These are phyloP conservation scores for Suaeda aralocaspica DNA, from an alignment of 148 eudicot genomes.

Conservation along the genomic window DNA sequence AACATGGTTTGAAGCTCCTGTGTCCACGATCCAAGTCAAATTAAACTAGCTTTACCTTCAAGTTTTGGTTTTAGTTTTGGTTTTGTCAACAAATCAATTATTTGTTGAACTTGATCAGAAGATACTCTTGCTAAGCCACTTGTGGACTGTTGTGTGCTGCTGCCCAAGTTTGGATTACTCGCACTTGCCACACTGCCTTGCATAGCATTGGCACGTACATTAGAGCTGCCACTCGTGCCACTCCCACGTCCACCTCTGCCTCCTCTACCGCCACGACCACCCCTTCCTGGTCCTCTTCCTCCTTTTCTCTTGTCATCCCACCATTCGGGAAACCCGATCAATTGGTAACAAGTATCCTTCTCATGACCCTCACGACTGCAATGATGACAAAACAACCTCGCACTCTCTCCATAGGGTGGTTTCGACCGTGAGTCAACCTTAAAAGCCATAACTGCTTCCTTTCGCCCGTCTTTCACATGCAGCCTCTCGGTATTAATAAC, in stretches of 20 bases:
- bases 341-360: background rate
- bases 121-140: background rate
- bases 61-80: background rate
- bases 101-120: background rate
- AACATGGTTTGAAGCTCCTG: background rate
- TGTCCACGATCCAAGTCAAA: background rate
- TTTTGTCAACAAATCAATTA: no score
- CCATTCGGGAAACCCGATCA: background rate
- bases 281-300: background rate
- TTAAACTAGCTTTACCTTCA: background rate
- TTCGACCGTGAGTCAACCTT: background rate
- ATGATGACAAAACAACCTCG: background rate
- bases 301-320: background rate
- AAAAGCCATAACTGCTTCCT: background rate
- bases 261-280: background rate
- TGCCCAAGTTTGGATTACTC: no score
- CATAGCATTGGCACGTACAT: no score
- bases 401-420: background rate
- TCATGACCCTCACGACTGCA: background rate
- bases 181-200: background rate
- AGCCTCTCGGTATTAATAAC: no score
- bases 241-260: background rate
- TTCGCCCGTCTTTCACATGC: background rate
- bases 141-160: background rate
- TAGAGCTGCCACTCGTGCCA: background rate